Evolutionary conservation across 2,329 filamentous ascomycete species (phyloP).

Genomic region (Pseudogymnoascus sp.): DNA sequence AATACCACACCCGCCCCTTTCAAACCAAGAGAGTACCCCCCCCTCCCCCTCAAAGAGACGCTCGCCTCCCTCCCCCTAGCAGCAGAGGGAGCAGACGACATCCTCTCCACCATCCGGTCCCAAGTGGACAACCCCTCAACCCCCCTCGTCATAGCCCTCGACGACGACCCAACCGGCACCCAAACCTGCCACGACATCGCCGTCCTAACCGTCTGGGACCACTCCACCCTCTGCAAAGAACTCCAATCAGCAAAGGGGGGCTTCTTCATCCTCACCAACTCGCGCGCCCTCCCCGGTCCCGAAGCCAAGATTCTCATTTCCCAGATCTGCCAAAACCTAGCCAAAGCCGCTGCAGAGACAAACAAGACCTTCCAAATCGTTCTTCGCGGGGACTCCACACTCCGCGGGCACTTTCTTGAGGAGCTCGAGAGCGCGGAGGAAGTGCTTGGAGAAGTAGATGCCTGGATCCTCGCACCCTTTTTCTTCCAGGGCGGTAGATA

Average conservation of each 20-base stretch:
- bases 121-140: constrained; percentile 10
- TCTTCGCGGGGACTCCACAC: constrained; percentile 48
- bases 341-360: constrained; percentile 35
- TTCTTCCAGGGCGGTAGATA: constrained; percentile 52
- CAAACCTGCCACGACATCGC: constrained; percentile 53
- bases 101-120: constrained; percentile 11
- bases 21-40: constrained; percentile 13
- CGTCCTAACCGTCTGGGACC: constrained; percentile 48
- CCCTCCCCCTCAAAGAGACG: constrained; percentile 11
- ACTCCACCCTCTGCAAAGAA: constrained; percentile 36
- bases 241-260: constrained; percentile 37
- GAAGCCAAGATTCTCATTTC: constrained; percentile 41
- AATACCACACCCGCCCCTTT: no score
- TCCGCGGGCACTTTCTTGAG: constrained; percentile 50
- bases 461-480: constrained; percentile 50
- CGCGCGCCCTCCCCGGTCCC: constrained; percentile 44
- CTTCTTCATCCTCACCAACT: constrained; percentile 56
- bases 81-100: not conserved
- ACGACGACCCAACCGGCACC: constrained; percentile 54
- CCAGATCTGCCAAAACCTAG: constrained; percentile 44
- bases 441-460: constrained; percentile 43
- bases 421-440: constrained; percentile 46
- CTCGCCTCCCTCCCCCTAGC: constrained; percentile 13
- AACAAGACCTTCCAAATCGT: constrained; percentile 45
- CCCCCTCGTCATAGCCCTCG: constrained; percentile 34